phyloP scores from a whole-genome alignment of 2,329 filamentous ascomycete species.

The Zymoseptoria tritici region DNA sequence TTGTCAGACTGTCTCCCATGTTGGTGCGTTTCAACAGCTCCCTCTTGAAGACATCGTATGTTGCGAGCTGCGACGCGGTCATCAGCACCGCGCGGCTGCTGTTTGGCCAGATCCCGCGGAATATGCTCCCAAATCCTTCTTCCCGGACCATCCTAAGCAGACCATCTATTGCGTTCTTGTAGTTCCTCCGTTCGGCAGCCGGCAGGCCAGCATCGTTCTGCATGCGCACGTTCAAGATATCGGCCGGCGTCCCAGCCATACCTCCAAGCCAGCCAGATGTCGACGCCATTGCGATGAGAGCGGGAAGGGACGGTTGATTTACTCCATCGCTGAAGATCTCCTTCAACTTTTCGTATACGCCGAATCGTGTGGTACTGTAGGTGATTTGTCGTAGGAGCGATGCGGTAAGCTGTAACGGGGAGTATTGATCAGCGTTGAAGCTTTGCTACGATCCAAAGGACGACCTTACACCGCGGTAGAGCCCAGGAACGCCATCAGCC shows the following conservation, averaged over 20 bases:
- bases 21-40: slow-evolving; percentile 59
- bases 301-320: slow-evolving; percentile 56
- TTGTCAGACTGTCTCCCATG: slow-evolving; percentile 60
- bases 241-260: slow-evolving; percentile 84
- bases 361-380: slow-evolving; percentile 94
- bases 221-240: slow-evolving; percentile 97
- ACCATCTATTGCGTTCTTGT: slow-evolving; percentile 81
- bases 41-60: slow-evolving; percentile 75
- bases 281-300: slow-evolving; percentile 71
- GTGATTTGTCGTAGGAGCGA: slow-evolving; percentile 85
- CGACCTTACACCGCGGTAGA: slow-evolving; percentile 69
- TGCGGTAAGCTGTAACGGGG: slow-evolving; percentile 60
- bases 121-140: slow-evolving; percentile 68
- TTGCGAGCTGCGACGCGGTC: slow-evolving; percentile 77
- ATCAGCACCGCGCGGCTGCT: slow-evolving; percentile 74
- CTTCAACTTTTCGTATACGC: slow-evolving; percentile 92
- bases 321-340: slow-evolving; percentile 50
- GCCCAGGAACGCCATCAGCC: slow-evolving; percentile 65
- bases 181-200: slow-evolving; percentile 67
- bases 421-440: background rate
- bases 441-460: background rate
- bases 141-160: slow-evolving; percentile 77
- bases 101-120: slow-evolving; percentile 81
- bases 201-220: slow-evolving; percentile 83
- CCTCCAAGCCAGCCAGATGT: slow-evolving; percentile 82